A percentile compares a stretch with the other conserved stretches of the same genome.
Conservation (phyloP, 305 asterid species). For the Vinca major region DNA sequence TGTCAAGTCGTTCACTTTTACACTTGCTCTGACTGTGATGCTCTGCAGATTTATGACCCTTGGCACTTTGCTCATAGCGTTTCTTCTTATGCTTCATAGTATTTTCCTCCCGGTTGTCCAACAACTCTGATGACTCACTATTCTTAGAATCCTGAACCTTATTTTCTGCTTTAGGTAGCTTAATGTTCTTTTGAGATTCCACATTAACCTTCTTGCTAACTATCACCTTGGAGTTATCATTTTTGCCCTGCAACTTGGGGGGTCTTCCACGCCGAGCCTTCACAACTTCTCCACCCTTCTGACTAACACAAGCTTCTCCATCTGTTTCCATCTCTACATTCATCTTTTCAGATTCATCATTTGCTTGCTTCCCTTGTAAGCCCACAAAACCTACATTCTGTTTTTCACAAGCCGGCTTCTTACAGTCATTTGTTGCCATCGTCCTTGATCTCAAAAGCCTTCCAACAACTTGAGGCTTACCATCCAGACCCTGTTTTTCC, state of each 20-base stretch:
- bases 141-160: constrained; percentile 18
- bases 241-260: constrained; percentile 20
- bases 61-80: constrained; percentile 7
- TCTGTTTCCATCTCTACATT: constrained; percentile 15
- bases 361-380: constrained; percentile 19
- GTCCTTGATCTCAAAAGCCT: constrained; percentile 74
- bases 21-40: constrained; percentile 19
- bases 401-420: constrained; percentile 32
- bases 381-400: constrained; percentile 18
- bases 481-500: constrained; percentile 17
- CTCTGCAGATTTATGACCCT: constrained; percentile 4
- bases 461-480: constrained; percentile 26
- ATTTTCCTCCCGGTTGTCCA: neutral
- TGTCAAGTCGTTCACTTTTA: constrained; percentile 10
- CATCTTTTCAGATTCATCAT: constrained; percentile 12
- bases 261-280: constrained; percentile 36
- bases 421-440: constrained; percentile 38
- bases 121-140: constrained; percentile 1
- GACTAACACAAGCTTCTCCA: constrained; percentile 10
- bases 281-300: constrained; percentile 17
- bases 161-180: constrained; percentile 11
- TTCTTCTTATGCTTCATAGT: neutral
- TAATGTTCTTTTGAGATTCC: constrained; percentile 8
- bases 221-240: constrained; percentile 13
- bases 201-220: constrained; percentile 13